Evolutionary conservation across 257 asterid genomes (phyloP).

Genomic region (Paulownia fortunei): DNA sequence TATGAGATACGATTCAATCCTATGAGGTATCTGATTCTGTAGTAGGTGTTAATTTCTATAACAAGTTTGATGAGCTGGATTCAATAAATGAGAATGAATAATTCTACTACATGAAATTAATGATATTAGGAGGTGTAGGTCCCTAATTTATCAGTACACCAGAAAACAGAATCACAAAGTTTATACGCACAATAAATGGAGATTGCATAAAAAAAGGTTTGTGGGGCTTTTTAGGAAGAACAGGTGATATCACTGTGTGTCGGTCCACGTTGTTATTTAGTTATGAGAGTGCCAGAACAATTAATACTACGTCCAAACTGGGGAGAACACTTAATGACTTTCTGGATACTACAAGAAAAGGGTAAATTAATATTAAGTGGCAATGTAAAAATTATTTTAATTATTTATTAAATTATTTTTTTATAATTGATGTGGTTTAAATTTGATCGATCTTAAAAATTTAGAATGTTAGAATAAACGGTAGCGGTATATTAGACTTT

Average conservation of each 20-base stretch:
- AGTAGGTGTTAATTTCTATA: background rate
- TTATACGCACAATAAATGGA: slow-evolving; percentile 22
- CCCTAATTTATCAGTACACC: slow-evolving; percentile 12
- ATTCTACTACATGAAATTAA: slow-evolving; percentile 20
- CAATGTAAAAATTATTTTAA: no score
- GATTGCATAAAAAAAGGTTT: background rate
- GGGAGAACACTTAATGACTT: background rate
- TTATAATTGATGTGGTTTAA: no score
- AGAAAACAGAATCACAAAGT: slow-evolving; percentile 22
- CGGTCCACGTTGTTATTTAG: slow-evolving; percentile 13
- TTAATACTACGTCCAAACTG: background rate
- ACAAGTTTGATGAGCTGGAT: slow-evolving; percentile 32
- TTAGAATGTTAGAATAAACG: no score
- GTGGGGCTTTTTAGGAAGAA: slow-evolving; percentile 8
- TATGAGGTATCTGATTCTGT: no score
- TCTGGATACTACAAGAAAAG: background rate
- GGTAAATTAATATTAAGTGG: no score
- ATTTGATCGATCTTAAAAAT: no score
- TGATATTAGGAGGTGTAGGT: slow-evolving; percentile 28
- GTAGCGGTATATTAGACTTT: no score
- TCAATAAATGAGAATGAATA: slow-evolving; percentile 28
- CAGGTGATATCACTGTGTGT: background rate
- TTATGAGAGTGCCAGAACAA: background rate
- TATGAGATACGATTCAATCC: background rate
- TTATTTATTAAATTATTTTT: no score